Evolutionary conservation across 768 basidiomycete genomes (phyloP), one percentile per base, ranked within the genome.

Genomic region (Russula sp.): DNA sequence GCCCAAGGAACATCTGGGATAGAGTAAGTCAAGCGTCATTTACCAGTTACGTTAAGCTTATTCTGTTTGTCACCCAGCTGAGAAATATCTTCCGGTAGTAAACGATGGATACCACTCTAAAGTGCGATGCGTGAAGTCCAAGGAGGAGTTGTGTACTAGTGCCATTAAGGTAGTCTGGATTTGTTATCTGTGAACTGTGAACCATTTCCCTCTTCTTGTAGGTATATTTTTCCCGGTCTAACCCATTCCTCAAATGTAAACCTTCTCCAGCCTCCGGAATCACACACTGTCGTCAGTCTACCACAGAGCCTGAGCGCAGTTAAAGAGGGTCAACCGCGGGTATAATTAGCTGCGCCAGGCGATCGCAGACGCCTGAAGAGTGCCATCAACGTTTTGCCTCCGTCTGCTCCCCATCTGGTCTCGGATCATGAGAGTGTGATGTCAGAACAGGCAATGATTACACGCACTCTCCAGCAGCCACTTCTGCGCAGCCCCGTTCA

Each of bases 291-390:
- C n/a, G 29, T 59, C 42, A 7, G 36, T 43, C 36, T 11, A 46
- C 22, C n/a, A 42, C 43, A 32, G 43, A 46, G 43, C 22, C 51
- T 34, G 25, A 13, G 18, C 20, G 11, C 13, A 32, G 32, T 1
- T 13, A 14, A n/a, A 45, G 45, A n/a, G 48, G 25, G 16, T 61
- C 60, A 69, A 20, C 32, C 60, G 14, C 72, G 68, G 45, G 58
- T 50, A 49, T 65, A 73, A n/a, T 61, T 42, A 29, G 59, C 43
- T 20, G 74, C 64, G 52, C 68, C 74, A 14, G 85, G 86, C 29
- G 86, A 86, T 25, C 84, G 79, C 49, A 88, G 75, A 22, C 87
- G 79, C 62, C 86, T 77, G 71, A 88, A 87, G 11, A 88, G 75
- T 16, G 79, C 79, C 76, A 81, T 85, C 39, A 88, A 66, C 0